A percentile compares a stretch with the other conserved stretches of the same genome.
These are phyloP conservation scores for Aegilops longissima DNA, from an alignment of 176 grass and related monocot genomes.

Conservation along the genomic window DNA sequence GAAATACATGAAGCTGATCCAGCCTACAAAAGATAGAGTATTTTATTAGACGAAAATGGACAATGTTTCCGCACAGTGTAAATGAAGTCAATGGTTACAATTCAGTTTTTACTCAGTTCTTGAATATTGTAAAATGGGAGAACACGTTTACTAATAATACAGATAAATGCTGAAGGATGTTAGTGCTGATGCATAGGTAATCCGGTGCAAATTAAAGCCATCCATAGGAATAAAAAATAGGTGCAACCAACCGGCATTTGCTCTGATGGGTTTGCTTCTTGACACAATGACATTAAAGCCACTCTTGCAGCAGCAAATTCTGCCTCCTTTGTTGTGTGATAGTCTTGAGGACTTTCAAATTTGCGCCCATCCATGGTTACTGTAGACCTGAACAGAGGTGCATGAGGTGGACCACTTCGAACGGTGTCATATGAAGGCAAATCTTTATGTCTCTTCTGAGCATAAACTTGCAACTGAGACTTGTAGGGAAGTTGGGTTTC, in stretches of 20 bases:
- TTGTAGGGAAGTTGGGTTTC: slow-evolving; percentile 48
- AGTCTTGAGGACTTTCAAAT: slow-evolving; percentile 62
- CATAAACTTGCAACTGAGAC: slow-evolving; percentile 64
- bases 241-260: slow-evolving; percentile 40
- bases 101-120: slow-evolving; percentile 9
- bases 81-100: not conserved
- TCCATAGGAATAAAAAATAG: not conserved
- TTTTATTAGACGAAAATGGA: slow-evolving; percentile 24
- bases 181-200: slow-evolving; percentile 13
- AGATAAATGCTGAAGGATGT: not conserved
- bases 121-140: not conserved
- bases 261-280: slow-evolving; percentile 48
- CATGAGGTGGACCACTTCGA: slow-evolving; percentile 31
- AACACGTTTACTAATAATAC: slow-evolving; percentile 4
- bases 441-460: slow-evolving; percentile 58
- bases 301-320: slow-evolving; percentile 68
- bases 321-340: slow-evolving; percentile 64
- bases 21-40: slow-evolving; percentile 45
- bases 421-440: slow-evolving; percentile 50
- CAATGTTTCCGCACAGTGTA: slow-evolving; percentile 4
- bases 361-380: slow-evolving; percentile 57
- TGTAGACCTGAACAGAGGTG: slow-evolving; percentile 49
- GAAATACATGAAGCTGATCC: slow-evolving; percentile 24
- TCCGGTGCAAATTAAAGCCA: slow-evolving; percentile 2
- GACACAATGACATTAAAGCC: slow-evolving; percentile 61